Base-by-base conservation (phyloP, 768 basidiomycete species). In the Boletus huronensis region DNA sequence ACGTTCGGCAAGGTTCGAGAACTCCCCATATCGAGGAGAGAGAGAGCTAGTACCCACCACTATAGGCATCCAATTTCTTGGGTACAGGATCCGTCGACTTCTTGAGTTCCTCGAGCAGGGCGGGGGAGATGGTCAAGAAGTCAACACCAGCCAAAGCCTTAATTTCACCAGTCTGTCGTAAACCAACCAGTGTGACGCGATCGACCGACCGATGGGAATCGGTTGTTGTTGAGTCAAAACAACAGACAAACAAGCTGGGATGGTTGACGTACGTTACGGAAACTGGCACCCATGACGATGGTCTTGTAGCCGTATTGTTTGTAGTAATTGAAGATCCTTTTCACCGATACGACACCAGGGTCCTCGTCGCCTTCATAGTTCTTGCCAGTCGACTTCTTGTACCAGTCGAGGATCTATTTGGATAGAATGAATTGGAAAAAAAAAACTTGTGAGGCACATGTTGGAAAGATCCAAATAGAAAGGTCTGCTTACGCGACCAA, bases 201-300 rank as follows among this genome's bases (percentile, higher is more conserved):
- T 62, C 48, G 31, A 23, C 42, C 54, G 48, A 54, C 42, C 54
- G 48, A 54, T 47, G 36, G 25, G 48, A 3, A 40, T 19, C 19
- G 25, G 42, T 6, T n/a, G 36, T 52, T 16, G 34, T 39, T 16
- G 47, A 19, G 35, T 53, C 41, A 63, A 50, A 31, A 19, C 21
- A 50, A 50, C 29, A 23, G 28, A 39, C 16, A 52, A 26, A 31
- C 23, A 50, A 16, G 21, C 28, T 39, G 29, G 36, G 13, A 23
- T 34, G 11, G 45, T 48, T 17, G 3, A 77, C 88, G 54, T 63
- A 94, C 87, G 80, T 98, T 98, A 71, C 97, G 90, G 94, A 99
- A 98, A 31, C 93, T 96, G 55, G 97, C 97, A 70, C 96, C 97
- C 97, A 98, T 98, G 73, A 98, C 96, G 75, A 99, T 98, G 64